Conservation (phyloP, 2,329 filamentous ascomycete genomes). For the Sporothrix curviconia region DNA sequence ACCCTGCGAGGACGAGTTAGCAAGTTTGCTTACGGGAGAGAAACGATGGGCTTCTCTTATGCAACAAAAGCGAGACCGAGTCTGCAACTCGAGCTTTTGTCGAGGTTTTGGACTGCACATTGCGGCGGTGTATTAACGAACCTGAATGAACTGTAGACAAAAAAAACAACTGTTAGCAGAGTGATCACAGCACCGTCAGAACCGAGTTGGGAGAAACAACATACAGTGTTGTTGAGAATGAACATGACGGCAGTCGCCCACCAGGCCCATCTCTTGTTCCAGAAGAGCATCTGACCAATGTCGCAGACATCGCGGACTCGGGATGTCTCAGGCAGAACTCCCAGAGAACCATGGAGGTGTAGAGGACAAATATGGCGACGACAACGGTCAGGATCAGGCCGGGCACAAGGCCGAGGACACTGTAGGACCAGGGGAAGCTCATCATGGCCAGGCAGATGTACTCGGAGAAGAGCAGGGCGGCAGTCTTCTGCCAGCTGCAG, state of each 20-base stretch:
- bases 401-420: constrained; percentile 76
- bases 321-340: constrained; percentile 87
- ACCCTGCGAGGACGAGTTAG: constrained; percentile 40
- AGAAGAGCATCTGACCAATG: constrained; percentile 92
- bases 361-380: constrained; percentile 71
- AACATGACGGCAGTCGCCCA: constrained; percentile 76
- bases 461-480: constrained; percentile 83
- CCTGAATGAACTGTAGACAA: constrained; percentile 61
- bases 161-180: background rate
- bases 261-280: constrained; percentile 69
- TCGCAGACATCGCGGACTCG: constrained; percentile 90
- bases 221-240: constrained; percentile 74
- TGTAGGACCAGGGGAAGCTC: constrained; percentile 94
- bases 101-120: no score
- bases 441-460: constrained; percentile 92
- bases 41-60: background rate
- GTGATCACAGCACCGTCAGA: background rate
- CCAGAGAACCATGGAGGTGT: constrained; percentile 61
- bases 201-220: constrained; percentile 11
- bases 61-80: background rate
- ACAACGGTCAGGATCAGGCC: constrained; percentile 77
- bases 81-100: background rate
- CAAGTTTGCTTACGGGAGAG: no score
- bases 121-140: constrained; percentile 21
- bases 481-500: constrained; percentile 93